Base-by-base conservation (phyloP, 306 rosid genomes). In the Vigna reflexopilosa region DNA sequence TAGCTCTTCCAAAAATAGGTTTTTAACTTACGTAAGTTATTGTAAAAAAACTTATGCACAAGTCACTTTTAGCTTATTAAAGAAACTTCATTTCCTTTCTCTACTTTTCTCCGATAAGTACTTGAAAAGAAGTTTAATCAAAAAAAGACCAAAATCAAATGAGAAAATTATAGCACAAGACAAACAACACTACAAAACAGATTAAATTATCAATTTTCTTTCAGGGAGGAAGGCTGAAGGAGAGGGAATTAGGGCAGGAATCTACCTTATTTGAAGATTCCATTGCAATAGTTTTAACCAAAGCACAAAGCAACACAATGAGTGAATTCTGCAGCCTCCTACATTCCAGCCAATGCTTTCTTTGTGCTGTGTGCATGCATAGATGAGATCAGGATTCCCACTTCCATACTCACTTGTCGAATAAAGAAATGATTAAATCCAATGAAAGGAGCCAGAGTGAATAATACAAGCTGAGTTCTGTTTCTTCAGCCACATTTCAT, bases 191-290 rank as follows among this genome's bases (percentile, higher is more conserved):
- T 72, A 68, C 78, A 45, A 63, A 51, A 59, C 30, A 57, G 68
- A 45, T 57, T 58, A 49, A 75, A 73, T 51, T 8, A 83, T 42
- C 72, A 8, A 44, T 75, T 72, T 65, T 45, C 26, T 52, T 52
- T 52, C 9, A 28, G 24, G 51, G 67, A 26, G 56, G 26, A 77
- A 79, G 49, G 47, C 11, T 7, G 45, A 42, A 20, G 66, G 30
- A 71, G 82, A 47, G 12, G n/a, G 15, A 49, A 63, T 80, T 67
- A 77, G 51, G 52, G 80, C 55, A 11, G 83, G 85, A 76, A 74
- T 77, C 97, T 92, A 92, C 95, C 96, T 92, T 86, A 77, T 67
- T 19, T 80, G 91, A 87, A 81, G 92, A 83, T 80, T 86, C 85
- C 88, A 82, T 82, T 38, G 82, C 47, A 44, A 71, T 7, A 42